These are phyloP conservation scores for Mycena leptocephala DNA, from an alignment of 768 basidiomycete genomes.

Conservation along the genomic window DNA sequence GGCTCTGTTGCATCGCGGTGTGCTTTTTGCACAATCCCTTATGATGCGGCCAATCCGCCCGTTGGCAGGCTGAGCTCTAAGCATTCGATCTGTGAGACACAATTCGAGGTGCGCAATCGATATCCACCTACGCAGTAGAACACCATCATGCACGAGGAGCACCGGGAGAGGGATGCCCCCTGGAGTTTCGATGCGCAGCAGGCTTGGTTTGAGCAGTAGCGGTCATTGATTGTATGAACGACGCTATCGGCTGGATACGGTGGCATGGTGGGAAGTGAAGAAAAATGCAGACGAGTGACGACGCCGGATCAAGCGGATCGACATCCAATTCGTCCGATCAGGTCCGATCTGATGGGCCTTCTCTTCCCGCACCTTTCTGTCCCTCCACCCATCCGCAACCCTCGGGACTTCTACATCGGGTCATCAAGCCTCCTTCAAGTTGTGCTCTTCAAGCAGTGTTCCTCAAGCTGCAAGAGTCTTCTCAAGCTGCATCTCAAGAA, in stretches of 20 bases:
- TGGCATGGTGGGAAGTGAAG: constrained; percentile 2
- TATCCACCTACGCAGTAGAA: constrained; percentile 13
- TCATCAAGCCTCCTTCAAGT: too few species aligned
- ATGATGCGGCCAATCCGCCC: constrained; percentile 11
- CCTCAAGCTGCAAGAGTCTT: too few species aligned
- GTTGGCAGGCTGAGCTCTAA: constrained; percentile 21
- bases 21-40: constrained; percentile 10
- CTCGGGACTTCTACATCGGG: too few species aligned
- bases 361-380: too few species aligned
- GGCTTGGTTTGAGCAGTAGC: constrained; percentile 8
- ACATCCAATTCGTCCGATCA: too few species aligned
- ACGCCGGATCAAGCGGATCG: too few species aligned
- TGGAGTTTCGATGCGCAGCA: constrained; percentile 4
- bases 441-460: too few species aligned
- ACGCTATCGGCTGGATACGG: constrained; percentile 1
- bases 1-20: not conserved
- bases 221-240: constrained; percentile 8
- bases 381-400: too few species aligned
- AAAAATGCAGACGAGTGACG: too few species aligned
- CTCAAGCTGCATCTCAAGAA: too few species aligned
- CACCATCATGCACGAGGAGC: constrained; percentile 12
- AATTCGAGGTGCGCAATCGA: constrained; percentile 7
- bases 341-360: too few species aligned
- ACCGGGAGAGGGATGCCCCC: constrained; percentile 15
- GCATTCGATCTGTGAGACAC: constrained; percentile 6